A percentile compares a stretch with the other conserved stretches of the same genome.
These are phyloP conservation scores for Tuber brumale DNA, from an alignment of 495 filamentous ascomycete genomes.

Conservation along the genomic window DNA sequence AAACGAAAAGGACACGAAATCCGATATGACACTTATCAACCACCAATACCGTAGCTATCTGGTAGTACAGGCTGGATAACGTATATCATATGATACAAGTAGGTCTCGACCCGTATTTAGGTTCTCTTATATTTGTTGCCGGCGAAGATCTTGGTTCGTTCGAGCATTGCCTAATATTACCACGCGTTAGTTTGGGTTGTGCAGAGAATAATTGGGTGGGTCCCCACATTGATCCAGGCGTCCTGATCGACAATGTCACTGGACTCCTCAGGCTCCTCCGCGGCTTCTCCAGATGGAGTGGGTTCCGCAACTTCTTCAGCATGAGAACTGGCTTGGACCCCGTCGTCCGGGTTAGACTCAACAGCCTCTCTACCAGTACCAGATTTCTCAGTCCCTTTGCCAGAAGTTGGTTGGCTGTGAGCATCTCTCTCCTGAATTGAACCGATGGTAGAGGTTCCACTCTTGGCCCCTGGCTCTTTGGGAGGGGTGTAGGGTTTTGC, in stretches of 20 bases:
- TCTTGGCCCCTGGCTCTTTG: not conserved
- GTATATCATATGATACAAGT: not conserved
- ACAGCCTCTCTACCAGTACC: not conserved
- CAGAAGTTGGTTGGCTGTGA: not conserved
- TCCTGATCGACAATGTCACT: not conserved
- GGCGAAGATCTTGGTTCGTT: not conserved
- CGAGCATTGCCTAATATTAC: not conserved
- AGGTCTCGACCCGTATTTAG: not conserved
- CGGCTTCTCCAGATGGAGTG: not conserved
- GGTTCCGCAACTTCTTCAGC: not conserved
- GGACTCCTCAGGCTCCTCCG: not conserved
- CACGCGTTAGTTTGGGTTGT: not conserved
- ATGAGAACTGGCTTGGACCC: not conserved
- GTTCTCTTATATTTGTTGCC: conserved; percentile 1
- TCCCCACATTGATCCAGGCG: not conserved
- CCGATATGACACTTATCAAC: not conserved
- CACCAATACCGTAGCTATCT: not conserved
- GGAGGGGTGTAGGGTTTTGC: not conserved
- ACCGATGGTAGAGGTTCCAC: not conserved
- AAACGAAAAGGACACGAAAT: not conserved
- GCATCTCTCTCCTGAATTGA: not conserved
- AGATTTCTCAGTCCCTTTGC: not conserved
- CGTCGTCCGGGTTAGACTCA: not conserved
- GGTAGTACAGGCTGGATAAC: not conserved
- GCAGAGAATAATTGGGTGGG: not conserved